Conservation (phyloP, 305 asterid genomes). For the Fraxinus greggii region DNA sequence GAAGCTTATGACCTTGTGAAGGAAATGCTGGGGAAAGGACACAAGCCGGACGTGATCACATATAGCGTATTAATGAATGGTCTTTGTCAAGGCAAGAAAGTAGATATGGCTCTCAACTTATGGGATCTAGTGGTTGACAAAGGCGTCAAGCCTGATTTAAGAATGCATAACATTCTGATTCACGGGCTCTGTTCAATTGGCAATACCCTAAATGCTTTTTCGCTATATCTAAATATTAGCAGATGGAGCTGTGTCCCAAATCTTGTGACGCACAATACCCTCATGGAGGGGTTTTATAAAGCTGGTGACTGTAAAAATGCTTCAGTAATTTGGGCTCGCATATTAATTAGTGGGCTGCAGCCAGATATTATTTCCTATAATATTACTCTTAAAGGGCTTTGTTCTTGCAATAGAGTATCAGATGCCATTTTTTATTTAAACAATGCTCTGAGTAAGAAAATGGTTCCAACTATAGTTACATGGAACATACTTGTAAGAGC, state of each 20-base stretch:
- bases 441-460: conserved; percentile 55
- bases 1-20: conserved; percentile 67
- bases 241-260: conserved; percentile 53
- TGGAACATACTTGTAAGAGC: conserved; percentile 96
- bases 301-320: conserved; percentile 62
- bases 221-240: conserved; percentile 65
- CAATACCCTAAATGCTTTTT: conserved; percentile 50
- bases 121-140: conserved; percentile 51
- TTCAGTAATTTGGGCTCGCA: conserved; percentile 73
- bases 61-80: conserved; percentile 78
- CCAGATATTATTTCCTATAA: conserved; percentile 87
- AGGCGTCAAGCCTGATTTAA: conserved; percentile 76
- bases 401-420: conserved; percentile 69
- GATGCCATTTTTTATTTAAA: conserved; percentile 57
- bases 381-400: conserved; percentile 80
- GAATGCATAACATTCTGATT: conserved; percentile 83
- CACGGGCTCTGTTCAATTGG: conserved; percentile 85
- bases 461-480: conserved; percentile 66
- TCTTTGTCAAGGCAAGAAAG: conserved; percentile 59
- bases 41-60: conserved; percentile 63
- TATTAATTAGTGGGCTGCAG: conserved; percentile 56
- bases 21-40: conserved; percentile 72
- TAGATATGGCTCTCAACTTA: conserved; percentile 63
- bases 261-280: conserved; percentile 77
- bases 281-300: conserved; percentile 90